Conservation (phyloP, 345 rosid genomes). For the Jatropha curcas region DNA sequence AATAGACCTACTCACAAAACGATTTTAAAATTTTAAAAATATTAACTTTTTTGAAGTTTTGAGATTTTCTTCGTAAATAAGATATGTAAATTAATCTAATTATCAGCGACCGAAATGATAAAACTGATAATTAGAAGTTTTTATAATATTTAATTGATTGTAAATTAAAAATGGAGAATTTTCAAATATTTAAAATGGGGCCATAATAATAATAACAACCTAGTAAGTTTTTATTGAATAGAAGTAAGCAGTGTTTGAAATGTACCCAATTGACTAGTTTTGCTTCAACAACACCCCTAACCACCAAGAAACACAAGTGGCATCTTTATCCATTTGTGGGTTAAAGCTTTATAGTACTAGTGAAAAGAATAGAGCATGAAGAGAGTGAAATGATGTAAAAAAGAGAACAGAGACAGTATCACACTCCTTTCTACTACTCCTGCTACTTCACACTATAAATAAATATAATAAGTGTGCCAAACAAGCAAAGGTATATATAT, state of each 20-base stretch:
- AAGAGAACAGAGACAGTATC: background rate
- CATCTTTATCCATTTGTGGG: slow-evolving; percentile 35
- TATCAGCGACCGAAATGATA: too few relatives aligned
- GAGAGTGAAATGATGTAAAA: slow-evolving; percentile 19
- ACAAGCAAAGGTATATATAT: slow-evolving; percentile 41
- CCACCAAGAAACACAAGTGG: slow-evolving; percentile 18
- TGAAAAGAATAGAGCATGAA: slow-evolving; percentile 46
- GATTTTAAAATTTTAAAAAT: too few relatives aligned
- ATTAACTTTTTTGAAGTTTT: too few relatives aligned
- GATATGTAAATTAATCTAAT: too few relatives aligned
- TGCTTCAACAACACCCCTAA: slow-evolving; percentile 30
- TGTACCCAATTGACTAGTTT: slow-evolving; percentile 19
- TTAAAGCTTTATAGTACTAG: slow-evolving; percentile 25
- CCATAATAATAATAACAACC: too few relatives aligned
- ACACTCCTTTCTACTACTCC: background rate
- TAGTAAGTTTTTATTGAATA: too few relatives aligned
- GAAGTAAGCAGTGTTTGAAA: background rate
- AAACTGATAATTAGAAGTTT: too few relatives aligned
- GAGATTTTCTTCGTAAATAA: too few relatives aligned
- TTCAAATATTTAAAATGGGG: too few relatives aligned
- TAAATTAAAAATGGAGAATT: too few relatives aligned
- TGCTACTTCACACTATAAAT: background rate
- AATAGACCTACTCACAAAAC: too few relatives aligned
- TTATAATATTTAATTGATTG: too few relatives aligned
- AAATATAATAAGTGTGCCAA: slow-evolving; percentile 39